A percentile compares a stretch with the other conserved stretches of the same genome.
Evolutionary conservation across 2,329 filamentous ascomycete species (phyloP).

Genomic region (Plenodomus tracheiphilus): DNA sequence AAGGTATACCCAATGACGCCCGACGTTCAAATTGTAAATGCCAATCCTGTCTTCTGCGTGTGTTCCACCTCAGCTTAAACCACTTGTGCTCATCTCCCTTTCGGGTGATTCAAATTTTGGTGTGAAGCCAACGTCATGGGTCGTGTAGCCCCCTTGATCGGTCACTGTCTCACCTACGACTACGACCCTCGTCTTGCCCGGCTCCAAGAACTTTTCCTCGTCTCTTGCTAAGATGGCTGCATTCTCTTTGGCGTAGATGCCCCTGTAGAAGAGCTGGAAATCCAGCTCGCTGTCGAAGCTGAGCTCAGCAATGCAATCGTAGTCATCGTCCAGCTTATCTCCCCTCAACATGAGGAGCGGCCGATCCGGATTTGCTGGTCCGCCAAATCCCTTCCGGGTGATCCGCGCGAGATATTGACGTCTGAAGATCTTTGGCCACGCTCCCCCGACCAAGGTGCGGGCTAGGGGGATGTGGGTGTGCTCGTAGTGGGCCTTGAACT

Average conservation of each 20-base stretch:
- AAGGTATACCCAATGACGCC: not conserved
- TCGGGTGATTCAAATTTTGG: constrained; percentile 12
- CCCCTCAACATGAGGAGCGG: constrained; percentile 28
- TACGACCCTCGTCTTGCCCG: constrained; percentile 22
- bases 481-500: constrained; percentile 36
- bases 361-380: constrained; percentile 25
- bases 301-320: constrained; percentile 31
- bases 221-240: constrained; percentile 25
- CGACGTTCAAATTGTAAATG: not conserved
- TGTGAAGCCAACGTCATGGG: constrained; percentile 6
- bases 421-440: constrained; percentile 26
- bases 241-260: constrained; percentile 25
- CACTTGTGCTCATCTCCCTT: constrained; percentile 17
- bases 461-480: constrained; percentile 30
- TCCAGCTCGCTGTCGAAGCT: constrained; percentile 25
- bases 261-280: constrained; percentile 32
- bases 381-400: constrained; percentile 29
- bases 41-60: not conserved
- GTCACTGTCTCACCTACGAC: constrained; percentile 32
- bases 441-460: constrained; percentile 18
- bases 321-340: constrained; percentile 26
- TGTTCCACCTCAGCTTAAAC: constrained; percentile 9
- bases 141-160: constrained; percentile 14
- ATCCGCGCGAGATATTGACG: constrained; percentile 34
- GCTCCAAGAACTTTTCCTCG: constrained; percentile 29